A percentile compares a stretch with the other conserved stretches of the same genome.
These are phyloP conservation scores for Aspergillus uvarum DNA, from an alignment of 2,329 filamentous ascomycete genomes.

Conservation along the genomic window DNA sequence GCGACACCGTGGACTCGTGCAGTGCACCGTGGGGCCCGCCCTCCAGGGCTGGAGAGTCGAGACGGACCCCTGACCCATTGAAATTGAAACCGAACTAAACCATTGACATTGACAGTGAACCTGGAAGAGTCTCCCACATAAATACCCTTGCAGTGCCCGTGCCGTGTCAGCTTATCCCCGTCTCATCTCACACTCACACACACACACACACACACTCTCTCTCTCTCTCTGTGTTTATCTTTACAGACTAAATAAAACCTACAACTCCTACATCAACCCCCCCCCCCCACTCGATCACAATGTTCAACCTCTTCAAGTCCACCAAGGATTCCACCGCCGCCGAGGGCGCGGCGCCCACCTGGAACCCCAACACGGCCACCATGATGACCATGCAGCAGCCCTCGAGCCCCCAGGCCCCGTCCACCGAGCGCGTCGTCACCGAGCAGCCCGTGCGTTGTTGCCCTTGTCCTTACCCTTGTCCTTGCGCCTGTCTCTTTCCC, in stretches of 20 bases:
- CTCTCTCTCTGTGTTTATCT: not conserved
- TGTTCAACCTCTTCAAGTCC: constrained; percentile 31
- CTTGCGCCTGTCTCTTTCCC: too few relatives aligned
- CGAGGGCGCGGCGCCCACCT: constrained; percentile 18
- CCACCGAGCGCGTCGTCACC: constrained; percentile 20
- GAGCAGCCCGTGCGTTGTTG: constrained; percentile 24
- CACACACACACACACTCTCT: too few relatives aligned
- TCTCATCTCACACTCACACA: not conserved
- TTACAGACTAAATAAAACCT: not conserved
- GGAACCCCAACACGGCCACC: constrained; percentile 24
- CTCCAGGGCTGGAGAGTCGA: too few relatives aligned
- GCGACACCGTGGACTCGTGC: too few relatives aligned
- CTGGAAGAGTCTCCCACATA: not conserved
- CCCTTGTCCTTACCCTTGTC: not conserved
- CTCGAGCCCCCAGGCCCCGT: constrained; percentile 22
- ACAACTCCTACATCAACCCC: not conserved
- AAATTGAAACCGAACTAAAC: too few relatives aligned
- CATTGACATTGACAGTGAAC: too few relatives aligned
- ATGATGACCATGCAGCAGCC: constrained; percentile 28
- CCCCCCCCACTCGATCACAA: constrained; percentile 3
- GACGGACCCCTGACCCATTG: too few relatives aligned
- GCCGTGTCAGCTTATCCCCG: not conserved
- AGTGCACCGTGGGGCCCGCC: too few relatives aligned
- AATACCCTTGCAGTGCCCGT: not conserved
- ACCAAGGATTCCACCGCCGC: constrained; percentile 20